These are phyloP conservation scores for Populus tomentosa DNA, from an alignment of 441 rosid genomes.

Conservation along the genomic window DNA sequence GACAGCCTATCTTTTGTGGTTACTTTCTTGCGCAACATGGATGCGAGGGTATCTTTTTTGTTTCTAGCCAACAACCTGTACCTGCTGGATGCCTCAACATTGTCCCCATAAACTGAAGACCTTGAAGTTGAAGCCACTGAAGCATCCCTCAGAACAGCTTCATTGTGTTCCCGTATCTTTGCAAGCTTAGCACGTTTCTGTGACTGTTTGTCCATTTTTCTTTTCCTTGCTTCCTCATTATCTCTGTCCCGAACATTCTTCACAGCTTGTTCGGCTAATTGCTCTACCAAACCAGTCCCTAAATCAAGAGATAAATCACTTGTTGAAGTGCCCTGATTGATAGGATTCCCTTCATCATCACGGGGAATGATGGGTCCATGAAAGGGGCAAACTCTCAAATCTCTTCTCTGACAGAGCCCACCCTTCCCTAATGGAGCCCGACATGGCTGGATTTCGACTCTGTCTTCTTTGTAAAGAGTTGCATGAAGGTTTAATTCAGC, in stretches of 20 bases:
- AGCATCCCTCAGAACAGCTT: constrained; percentile 66
- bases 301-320: constrained; percentile 25
- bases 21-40: constrained; percentile 58
- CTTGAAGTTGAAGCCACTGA: constrained; percentile 74
- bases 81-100: constrained; percentile 24
- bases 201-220: constrained; percentile 42
- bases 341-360: no score
- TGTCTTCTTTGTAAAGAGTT: no score
- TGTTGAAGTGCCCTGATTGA: no score
- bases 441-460: no score
- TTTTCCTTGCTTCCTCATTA: constrained; percentile 49
- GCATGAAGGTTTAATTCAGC: no score
- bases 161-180: constrained; percentile 72
- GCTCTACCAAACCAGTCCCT: constrained; percentile 41
- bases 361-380: no score
- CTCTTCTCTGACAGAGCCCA: no score
- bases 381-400: no score
- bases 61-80: constrained; percentile 35
- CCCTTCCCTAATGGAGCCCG: no score
- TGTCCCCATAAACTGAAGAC: constrained; percentile 44
- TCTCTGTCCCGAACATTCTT: constrained; percentile 62
- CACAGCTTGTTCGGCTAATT: constrained; percentile 75
- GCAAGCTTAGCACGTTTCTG: constrained; percentile 68
- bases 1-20: constrained; percentile 64
- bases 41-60: constrained; percentile 56